phyloP scores from a whole-genome alignment of 352 stramenopile species.

The Elongisporangium undulatum region DNA sequence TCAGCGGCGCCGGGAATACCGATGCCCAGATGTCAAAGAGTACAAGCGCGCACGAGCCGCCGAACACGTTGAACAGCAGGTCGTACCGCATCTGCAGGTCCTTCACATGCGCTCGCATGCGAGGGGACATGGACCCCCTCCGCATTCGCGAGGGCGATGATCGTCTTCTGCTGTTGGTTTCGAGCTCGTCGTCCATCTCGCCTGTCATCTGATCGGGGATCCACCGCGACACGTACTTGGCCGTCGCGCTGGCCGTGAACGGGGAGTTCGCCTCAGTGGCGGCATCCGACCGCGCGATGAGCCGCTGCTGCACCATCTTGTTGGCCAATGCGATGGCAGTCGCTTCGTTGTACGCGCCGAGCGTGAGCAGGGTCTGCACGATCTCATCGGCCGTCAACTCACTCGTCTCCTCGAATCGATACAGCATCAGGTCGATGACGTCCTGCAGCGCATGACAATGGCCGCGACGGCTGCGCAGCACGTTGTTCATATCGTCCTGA shows the following conservation, averaged over 20 bases:
- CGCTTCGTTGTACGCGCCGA: conserved; percentile 34
- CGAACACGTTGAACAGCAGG: conserved; percentile 27
- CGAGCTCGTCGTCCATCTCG: neutral
- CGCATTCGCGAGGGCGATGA: conserved; percentile 8
- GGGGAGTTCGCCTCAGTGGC: conserved; percentile 6
- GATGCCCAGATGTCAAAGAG: conserved; percentile 25
- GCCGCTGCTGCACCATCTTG: conserved; percentile 22
- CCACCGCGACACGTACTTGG: conserved; percentile 15
- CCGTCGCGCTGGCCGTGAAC: conserved; percentile 16
- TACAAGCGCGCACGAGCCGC: conserved; percentile 29
- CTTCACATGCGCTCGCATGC: conserved; percentile 17
- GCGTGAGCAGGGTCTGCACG: conserved; percentile 31
- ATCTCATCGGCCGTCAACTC: conserved; percentile 28
- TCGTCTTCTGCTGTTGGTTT: conserved; percentile 9
- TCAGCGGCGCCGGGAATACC: conserved; percentile 24
- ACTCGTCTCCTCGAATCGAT: conserved; percentile 8
- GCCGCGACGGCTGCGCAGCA: neutral
- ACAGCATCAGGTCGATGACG: conserved; percentile 4
- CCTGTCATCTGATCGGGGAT: neutral
- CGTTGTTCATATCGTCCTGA: neutral
- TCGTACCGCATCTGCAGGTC: conserved; percentile 23
- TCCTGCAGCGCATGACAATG: conserved; percentile 1
- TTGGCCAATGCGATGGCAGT: conserved; percentile 29
- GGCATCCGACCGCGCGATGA: conserved; percentile 17
- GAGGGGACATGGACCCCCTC: conserved; percentile 14